These are phyloP conservation scores for Ilyonectria mors-panacis DNA, from an alignment of 2,329 filamentous ascomycete species.

Conservation along the genomic window DNA sequence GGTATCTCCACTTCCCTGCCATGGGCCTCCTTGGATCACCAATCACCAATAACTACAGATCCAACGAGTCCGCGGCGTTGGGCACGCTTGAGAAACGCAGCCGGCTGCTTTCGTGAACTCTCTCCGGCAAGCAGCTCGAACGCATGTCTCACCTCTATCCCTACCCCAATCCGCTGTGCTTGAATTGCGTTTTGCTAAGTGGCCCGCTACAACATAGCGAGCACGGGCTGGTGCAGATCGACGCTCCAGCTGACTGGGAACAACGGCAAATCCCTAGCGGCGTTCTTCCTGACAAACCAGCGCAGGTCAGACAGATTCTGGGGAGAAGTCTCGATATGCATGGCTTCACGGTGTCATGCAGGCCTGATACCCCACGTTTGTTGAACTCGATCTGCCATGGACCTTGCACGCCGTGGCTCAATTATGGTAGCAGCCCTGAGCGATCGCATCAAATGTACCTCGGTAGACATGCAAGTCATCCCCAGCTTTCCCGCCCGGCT, in stretches of 20 bases:
- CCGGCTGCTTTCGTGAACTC: background rate
- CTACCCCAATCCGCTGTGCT: background rate
- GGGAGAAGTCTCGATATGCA: slow-evolving; percentile 1
- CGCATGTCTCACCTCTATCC: too few species aligned
- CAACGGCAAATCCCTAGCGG: slow-evolving; percentile 24
- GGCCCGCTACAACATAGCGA: background rate
- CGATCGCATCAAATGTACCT: background rate
- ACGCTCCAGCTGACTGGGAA: slow-evolving; percentile 4
- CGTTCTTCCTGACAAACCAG: slow-evolving; percentile 4
- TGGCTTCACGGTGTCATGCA: slow-evolving; percentile 13
- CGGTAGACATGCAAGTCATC: slow-evolving; percentile 3
- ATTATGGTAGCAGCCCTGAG: background rate
- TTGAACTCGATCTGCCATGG: background rate
- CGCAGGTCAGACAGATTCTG: slow-evolving; percentile 5
- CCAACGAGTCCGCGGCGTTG: background rate
- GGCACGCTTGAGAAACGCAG: background rate
- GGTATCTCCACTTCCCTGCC: slow-evolving; percentile 15
- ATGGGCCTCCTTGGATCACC: slow-evolving; percentile 2
- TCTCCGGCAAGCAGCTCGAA: background rate
- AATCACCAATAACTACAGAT: background rate
- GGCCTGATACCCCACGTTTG: slow-evolving; percentile 9
- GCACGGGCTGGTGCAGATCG: slow-evolving; percentile 9
- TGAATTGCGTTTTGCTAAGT: background rate
- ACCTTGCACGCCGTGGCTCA: background rate
- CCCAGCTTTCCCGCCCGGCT: background rate